Percentiles rank a stretch among this genome's conserved stretches.
phyloP scores from a whole-genome alignment of 108 stramenopile species.

The Pseudonitzschia multiseries region DNA sequence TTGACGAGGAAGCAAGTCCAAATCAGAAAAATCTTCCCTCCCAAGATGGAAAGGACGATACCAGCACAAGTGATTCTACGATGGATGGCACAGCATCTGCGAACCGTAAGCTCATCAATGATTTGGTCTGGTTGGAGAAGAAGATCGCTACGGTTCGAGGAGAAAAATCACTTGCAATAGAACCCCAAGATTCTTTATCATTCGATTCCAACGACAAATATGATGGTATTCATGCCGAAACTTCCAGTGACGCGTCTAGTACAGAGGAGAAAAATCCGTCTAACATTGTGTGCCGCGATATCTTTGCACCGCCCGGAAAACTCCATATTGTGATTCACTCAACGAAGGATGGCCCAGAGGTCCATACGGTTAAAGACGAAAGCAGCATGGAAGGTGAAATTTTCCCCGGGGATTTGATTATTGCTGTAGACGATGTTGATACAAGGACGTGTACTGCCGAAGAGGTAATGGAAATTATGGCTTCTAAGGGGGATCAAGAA shows the following conservation, averaged over 20 bases:
- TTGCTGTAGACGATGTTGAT: constrained; percentile 76
- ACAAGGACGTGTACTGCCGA: constrained; percentile 72
- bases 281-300: constrained; percentile 74
- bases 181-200: constrained; percentile 52
- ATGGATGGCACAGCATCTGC: constrained; percentile 20
- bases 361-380: constrained; percentile 64
- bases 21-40: not conserved
- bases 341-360: constrained; percentile 83
- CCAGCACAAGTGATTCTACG: constrained; percentile 12
- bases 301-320: constrained; percentile 72
- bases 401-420: constrained; percentile 77
- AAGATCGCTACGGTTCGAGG: constrained; percentile 62
- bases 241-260: constrained; percentile 19
- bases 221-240: constrained; percentile 18
- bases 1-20: constrained; percentile 17
- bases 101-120: constrained; percentile 53
- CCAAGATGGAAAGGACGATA: not conserved
- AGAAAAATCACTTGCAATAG: constrained; percentile 5
- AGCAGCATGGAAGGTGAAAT: constrained; percentile 69
- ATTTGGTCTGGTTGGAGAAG: constrained; percentile 79
- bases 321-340: constrained; percentile 75
- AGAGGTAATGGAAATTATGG: constrained; percentile 73
- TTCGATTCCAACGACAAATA: constrained; percentile 54
- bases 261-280: constrained; percentile 18
- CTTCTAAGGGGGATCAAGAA: constrained; percentile 45